Percentiles rank a stretch among this genome's conserved stretches.
Conservation (phyloP, 805 yeast genomes). For the Hanseniaspora clermontiae region DNA sequence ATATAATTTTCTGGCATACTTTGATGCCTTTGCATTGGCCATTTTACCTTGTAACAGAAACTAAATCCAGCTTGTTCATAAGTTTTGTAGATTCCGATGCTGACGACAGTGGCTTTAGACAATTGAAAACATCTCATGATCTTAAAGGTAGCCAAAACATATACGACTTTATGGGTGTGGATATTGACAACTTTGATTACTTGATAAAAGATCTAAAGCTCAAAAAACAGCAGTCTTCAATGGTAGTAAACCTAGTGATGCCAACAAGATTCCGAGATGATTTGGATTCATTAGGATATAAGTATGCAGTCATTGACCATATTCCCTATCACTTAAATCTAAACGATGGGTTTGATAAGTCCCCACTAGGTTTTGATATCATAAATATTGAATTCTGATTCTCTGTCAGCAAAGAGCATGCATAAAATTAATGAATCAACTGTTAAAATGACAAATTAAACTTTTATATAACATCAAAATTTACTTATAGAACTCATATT, state of each 20-base stretch:
- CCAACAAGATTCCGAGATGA: background rate
- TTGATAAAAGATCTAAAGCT: background rate
- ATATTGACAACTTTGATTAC: background rate
- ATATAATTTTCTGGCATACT: slow-evolving; percentile 7
- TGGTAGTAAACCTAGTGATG: background rate
- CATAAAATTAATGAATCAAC: background rate
- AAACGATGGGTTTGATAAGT: slow-evolving; percentile 2
- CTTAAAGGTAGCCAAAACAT: background rate
- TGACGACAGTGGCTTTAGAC: background rate
- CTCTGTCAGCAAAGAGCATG: no score
- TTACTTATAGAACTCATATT: slow-evolving; percentile 90
- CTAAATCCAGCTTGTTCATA: background rate
- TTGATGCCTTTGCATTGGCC: slow-evolving; percentile 12
- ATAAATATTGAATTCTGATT: background rate
- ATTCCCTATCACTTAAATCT: slow-evolving; percentile 1
- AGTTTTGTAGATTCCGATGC: background rate
- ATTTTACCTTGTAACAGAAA: background rate
- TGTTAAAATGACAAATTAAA: background rate
- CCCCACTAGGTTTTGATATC: slow-evolving; percentile 5
- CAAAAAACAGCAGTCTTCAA: background rate
- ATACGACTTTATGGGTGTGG: slow-evolving; percentile 10
- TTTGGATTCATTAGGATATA: background rate
- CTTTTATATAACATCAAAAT: background rate
- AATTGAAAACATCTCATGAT: background rate
- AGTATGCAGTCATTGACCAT: background rate